Conservation (phyloP, 2,329 filamentous ascomycete species). For the Cladosporium sp. region DNA sequence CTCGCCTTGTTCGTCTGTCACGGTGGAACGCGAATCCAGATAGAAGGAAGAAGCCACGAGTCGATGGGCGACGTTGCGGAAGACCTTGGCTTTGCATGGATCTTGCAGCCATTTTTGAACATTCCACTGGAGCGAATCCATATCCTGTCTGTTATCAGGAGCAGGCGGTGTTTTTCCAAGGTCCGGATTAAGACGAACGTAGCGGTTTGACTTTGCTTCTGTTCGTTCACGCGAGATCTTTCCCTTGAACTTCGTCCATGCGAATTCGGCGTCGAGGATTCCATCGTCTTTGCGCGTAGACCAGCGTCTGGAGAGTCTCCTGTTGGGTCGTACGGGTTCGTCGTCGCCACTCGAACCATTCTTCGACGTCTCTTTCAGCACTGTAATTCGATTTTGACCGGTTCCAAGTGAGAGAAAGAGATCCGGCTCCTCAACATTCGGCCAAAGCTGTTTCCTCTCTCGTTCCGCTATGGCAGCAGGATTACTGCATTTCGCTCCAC, state of each 20-base stretch:
- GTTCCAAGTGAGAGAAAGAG: conserved; percentile 33
- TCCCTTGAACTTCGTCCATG: conserved; percentile 30
- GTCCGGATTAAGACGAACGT: conserved; percentile 25
- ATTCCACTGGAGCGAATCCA: conserved; percentile 29
- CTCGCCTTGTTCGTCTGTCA: conserved; percentile 28
- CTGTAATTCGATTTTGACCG: conserved; percentile 27
- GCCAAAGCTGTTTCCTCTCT: conserved; percentile 33
- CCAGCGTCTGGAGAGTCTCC: conserved; percentile 4
- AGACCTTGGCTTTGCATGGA: conserved; percentile 16
- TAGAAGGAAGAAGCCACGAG: conserved; percentile 37
- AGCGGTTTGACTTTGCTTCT: conserved; percentile 16
- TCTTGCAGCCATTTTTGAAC: conserved; percentile 28
- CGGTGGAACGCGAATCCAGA: conserved; percentile 31
- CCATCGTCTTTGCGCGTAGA: conserved; percentile 3
- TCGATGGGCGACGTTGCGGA: conserved; percentile 30
- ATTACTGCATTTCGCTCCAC: conserved; percentile 47
- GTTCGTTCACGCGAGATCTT: conserved; percentile 7
- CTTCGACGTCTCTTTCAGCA: not conserved
- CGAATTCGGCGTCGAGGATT: conserved; percentile 31
- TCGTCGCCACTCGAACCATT: not conserved
- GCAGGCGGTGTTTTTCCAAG: conserved; percentile 21
- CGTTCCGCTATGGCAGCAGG: conserved; percentile 47
- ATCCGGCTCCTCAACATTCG: conserved; percentile 24
- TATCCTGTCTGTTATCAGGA: conserved; percentile 33
- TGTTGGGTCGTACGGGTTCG: not conserved